Evolutionary conservation across 768 basidiomycete species (phyloP).

Genomic region (Trametes gibbosa): DNA sequence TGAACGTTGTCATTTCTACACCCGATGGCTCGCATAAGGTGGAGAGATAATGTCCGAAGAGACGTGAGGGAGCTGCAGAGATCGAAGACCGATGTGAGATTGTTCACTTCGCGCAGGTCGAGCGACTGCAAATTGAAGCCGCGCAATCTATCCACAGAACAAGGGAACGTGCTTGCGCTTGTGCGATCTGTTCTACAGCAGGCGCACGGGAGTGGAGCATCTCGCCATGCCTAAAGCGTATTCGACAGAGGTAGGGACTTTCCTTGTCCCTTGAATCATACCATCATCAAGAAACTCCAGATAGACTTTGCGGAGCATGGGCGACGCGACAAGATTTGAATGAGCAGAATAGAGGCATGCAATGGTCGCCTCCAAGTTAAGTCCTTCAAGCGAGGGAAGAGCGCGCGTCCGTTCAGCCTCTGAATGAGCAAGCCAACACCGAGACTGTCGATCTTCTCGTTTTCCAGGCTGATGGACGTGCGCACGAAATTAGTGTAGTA

Average conservation of each 20-base stretch:
- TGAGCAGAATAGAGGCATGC: background rate
- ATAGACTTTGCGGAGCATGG: background rate
- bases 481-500: background rate
- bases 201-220: background rate
- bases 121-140: background rate
- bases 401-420: background rate
- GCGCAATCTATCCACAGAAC: background rate
- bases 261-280: background rate
- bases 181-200: background rate
- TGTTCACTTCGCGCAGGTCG: background rate
- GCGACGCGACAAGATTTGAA: constrained; percentile 2
- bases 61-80: background rate
- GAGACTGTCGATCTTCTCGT: background rate
- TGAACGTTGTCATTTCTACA: background rate
- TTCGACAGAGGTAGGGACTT: background rate
- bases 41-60: background rate
- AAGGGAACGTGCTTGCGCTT: background rate
- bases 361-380: background rate
- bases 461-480: background rate
- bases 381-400: background rate
- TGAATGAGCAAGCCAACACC: background rate
- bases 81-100: background rate
- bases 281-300: background rate
- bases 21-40: background rate
- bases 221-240: background rate